Percentiles rank a stretch among this genome's conserved stretches.
phyloP scores from a whole-genome alignment of 2,329 filamentous ascomycete genomes.

The Pseudogymnoascus sp. region DNA sequence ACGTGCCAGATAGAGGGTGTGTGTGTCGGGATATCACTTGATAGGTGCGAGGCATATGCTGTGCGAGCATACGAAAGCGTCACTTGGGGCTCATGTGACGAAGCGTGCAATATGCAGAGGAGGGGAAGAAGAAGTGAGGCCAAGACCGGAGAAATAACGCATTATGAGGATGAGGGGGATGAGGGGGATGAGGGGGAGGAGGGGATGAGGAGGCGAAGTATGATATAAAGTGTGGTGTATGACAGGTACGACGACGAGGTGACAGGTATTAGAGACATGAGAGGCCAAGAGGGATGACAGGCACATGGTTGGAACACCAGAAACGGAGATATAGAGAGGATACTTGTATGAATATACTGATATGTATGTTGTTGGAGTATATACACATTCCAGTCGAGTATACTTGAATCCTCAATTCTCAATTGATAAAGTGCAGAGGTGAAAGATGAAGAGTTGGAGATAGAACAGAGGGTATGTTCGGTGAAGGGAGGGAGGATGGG shows the following conservation, averaged over 20 bases:
- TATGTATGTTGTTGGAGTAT: not conserved
- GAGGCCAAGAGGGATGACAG: not conserved
- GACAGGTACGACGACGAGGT: not conserved
- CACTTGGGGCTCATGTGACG: not conserved
- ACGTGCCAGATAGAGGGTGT: not conserved
- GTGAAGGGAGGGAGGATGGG: not conserved
- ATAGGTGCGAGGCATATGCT: not conserved
- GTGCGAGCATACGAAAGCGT: not conserved
- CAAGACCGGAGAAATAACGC: not conserved
- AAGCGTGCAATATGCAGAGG: not conserved
- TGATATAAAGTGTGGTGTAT: not conserved
- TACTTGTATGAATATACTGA: not conserved
- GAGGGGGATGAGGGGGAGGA: not conserved
- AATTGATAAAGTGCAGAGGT: not conserved
- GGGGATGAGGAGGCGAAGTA: not conserved
- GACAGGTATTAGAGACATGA: not conserved
- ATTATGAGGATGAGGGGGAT: not conserved
- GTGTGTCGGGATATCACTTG: slow-evolving; percentile 1
- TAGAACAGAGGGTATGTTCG: not conserved
- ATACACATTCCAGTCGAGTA: not conserved
- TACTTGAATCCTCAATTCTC: not conserved
- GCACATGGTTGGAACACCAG: not conserved
- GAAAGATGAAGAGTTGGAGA: not conserved
- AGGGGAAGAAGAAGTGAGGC: not conserved
- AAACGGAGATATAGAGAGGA: not conserved